Evolutionary conservation across 208 protist genomes (phyloP).

Genomic region (Leishmania arabica): DNA sequence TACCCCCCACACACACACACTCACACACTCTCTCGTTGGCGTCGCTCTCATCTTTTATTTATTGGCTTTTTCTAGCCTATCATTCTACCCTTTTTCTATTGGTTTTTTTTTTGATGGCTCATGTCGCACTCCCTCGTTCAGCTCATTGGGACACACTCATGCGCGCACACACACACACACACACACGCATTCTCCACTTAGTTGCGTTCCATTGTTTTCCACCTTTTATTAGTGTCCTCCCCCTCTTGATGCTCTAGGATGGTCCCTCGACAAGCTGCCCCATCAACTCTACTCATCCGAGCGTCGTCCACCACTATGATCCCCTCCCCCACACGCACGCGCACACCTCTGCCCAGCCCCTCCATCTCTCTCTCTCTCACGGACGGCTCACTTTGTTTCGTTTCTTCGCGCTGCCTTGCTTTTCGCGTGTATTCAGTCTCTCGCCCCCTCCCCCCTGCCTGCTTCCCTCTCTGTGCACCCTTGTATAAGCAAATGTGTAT

Average conservation of each 20-base stretch:
- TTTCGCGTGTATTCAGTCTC: background rate
- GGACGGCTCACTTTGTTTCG: background rate
- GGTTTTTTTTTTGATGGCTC: background rate
- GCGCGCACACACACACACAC: background rate
- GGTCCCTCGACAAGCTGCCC: background rate
- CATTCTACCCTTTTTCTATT: conserved; percentile 5
- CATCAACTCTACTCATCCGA: background rate
- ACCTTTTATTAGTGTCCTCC: background rate
- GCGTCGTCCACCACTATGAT: background rate
- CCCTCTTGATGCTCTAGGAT: background rate
- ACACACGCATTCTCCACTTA: background rate
- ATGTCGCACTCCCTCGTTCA: background rate
- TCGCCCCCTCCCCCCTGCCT: background rate
- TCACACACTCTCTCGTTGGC: background rate
- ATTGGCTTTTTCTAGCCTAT: background rate
- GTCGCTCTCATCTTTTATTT: background rate
- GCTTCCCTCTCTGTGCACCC: background rate
- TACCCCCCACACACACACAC: background rate
- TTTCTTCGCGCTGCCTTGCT: background rate
- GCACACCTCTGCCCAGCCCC: background rate
- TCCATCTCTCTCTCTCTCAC: background rate
- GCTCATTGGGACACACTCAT: background rate
- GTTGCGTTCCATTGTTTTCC: background rate
- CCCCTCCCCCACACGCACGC: background rate
- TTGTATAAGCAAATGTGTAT: background rate